Conservation (phyloP, 495 filamentous ascomycete species). For the Astrothelium subdiscretum region DNA sequence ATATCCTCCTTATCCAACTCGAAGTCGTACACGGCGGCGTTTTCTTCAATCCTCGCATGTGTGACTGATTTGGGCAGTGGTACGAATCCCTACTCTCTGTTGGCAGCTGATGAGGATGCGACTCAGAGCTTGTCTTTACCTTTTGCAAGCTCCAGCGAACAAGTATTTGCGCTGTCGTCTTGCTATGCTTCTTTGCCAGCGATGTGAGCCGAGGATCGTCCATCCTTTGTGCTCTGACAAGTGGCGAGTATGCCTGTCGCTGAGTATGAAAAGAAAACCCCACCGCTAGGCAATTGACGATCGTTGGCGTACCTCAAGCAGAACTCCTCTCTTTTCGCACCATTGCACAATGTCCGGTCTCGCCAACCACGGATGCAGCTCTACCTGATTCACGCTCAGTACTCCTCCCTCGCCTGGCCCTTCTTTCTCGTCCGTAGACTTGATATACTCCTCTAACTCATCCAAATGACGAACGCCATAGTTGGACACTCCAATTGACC, state of each 20-base stretch:
- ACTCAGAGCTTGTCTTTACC: conserved; percentile 22
- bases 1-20: conserved; percentile 55
- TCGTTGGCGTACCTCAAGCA: conserved; percentile 40
- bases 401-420: conserved; percentile 59
- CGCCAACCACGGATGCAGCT: conserved; percentile 83
- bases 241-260: conserved; percentile 56
- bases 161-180: conserved; percentile 67
- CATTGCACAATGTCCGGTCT: conserved; percentile 67
- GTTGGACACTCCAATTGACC: conserved; percentile 54
- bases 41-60: conserved; percentile 56
- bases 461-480: conserved; percentile 59
- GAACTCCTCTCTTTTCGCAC: conserved; percentile 53
- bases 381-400: conserved; percentile 75
- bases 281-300: background rate
- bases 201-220: conserved; percentile 50
- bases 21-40: conserved; percentile 72
- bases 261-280: background rate
- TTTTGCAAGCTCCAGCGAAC: conserved; percentile 82
- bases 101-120: background rate
- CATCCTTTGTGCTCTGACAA: conserved; percentile 56
- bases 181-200: conserved; percentile 57
- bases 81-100: conserved; percentile 41
- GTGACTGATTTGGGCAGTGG: conserved; percentile 71
- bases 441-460: conserved; percentile 65
- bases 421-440: conserved; percentile 47